phyloP scores from a whole-genome alignment of 2,329 filamentous ascomycete genomes.

The Sclerotinia sclerotiorum region DNA sequence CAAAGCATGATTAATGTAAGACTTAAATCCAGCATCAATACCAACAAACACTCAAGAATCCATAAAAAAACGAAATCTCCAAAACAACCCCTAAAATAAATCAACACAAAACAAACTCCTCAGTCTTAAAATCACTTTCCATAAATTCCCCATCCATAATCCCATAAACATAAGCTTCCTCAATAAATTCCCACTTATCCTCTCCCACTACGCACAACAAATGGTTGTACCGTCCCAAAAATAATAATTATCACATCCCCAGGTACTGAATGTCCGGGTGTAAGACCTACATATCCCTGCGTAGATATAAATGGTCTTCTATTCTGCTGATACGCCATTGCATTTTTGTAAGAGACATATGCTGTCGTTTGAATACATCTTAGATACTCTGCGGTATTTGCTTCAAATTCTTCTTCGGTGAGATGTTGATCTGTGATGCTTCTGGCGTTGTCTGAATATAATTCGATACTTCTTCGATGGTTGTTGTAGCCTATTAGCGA shows the following conservation, averaged over 20 bases:
- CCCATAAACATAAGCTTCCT: constrained; percentile 18
- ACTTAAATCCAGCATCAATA: background rate
- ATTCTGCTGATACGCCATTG: constrained; percentile 21
- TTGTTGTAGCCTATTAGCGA: constrained; percentile 14
- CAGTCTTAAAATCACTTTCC: background rate
- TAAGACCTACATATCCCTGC: constrained; percentile 25
- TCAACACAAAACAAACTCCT: constrained; percentile 16
- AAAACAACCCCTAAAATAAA: background rate
- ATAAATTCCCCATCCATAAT: constrained; percentile 22
- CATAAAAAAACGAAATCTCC: background rate
- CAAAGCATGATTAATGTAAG: background rate
- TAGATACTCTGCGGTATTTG: background rate
- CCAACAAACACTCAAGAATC: background rate
- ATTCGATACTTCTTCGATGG: constrained; percentile 15
- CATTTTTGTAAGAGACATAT: constrained; percentile 14
- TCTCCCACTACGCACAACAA: constrained; percentile 17
- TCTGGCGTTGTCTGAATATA: constrained; percentile 6
- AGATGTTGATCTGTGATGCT: background rate
- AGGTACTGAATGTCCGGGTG: background rate
- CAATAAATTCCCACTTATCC: constrained; percentile 13
- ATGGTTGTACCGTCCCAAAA: constrained; percentile 22
- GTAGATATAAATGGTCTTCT: constrained; percentile 20
- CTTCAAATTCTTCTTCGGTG: background rate
- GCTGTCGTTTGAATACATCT: background rate
- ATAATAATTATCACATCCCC: constrained; percentile 25